Percentiles rank a stretch among this genome's conserved stretches.
Evolutionary conservation across 495 filamentous ascomycete genomes (phyloP).

Genomic region (Penicillium taxi): DNA sequence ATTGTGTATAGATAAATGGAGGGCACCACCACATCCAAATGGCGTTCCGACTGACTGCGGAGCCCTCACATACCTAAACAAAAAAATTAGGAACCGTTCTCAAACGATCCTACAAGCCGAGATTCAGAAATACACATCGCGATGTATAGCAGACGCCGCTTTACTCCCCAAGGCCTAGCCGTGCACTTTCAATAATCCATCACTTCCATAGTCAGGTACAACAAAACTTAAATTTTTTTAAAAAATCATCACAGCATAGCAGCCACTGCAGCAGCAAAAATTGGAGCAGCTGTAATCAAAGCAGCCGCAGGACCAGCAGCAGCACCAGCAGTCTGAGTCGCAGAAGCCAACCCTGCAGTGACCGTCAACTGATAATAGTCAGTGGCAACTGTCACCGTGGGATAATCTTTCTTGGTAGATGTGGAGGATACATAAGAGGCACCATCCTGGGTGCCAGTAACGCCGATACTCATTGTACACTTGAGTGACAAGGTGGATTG

Average conservation of each 20-base stretch:
- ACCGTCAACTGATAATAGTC: constrained; percentile 14
- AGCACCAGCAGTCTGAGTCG: constrained; percentile 9
- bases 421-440: background rate
- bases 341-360: constrained; percentile 12
- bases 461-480: constrained; percentile 14
- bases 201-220: too few relatives aligned
- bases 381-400: constrained; percentile 1
- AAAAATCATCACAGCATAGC: constrained; percentile 14
- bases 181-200: too few relatives aligned
- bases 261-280: constrained; percentile 16
- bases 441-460: constrained; percentile 4
- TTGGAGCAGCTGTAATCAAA: constrained; percentile 17
- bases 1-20: constrained; percentile 94
- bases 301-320: constrained; percentile 9
- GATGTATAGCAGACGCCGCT: constrained; percentile 79
- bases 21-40: constrained; percentile 98
- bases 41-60: constrained; percentile 70
- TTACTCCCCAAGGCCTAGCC: constrained; percentile 80
- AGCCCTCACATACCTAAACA: constrained; percentile 66
- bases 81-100: constrained; percentile 77
- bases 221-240: too few relatives aligned
- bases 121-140: constrained; percentile 93
- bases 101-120: constrained; percentile 89
- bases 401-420: constrained; percentile 3
- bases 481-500: constrained; percentile 12